phyloP scores from a whole-genome alignment of 441 rosid genomes.

The Sinapis alba region DNA sequence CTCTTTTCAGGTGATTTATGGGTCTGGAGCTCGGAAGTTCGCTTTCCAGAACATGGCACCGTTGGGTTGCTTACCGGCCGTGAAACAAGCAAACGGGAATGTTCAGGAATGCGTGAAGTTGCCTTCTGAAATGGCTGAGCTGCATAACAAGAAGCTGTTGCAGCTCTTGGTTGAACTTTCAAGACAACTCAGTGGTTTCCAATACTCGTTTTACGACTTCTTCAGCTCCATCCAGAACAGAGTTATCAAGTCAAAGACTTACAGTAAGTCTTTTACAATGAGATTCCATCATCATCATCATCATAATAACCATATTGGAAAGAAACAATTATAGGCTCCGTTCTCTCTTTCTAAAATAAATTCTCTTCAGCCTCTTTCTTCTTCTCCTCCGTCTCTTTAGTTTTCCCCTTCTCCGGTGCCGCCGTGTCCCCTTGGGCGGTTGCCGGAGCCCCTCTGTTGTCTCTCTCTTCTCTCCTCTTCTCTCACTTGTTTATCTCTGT shows the following conservation, averaged over 20 bases:
- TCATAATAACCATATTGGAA: no score
- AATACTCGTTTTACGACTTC: conserved; percentile 47
- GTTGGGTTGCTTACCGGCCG: conserved; percentile 43
- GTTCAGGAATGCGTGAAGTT: conserved; percentile 33
- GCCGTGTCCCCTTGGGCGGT: no score
- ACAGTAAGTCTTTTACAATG: conserved; percentile 30
- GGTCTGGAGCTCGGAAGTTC: conserved; percentile 40
- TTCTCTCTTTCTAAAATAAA: background rate
- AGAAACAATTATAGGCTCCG: no score
- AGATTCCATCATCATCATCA: background rate
- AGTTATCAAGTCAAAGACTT: conserved; percentile 37
- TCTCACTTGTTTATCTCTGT: no score
- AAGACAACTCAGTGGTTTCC: conserved; percentile 38
- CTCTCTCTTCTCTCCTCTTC: no score
- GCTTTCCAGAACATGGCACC: conserved; percentile 48
- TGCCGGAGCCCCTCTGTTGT: no score
- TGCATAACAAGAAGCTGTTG: conserved; percentile 46
- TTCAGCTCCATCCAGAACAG: conserved; percentile 36
- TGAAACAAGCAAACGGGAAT: conserved; percentile 1
- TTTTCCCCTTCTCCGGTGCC: no score
- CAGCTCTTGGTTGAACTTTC: conserved; percentile 26
- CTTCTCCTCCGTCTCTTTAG: no score
- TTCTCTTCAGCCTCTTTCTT: no score
- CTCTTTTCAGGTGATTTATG: conserved; percentile 30
- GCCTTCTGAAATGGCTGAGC: conserved; percentile 32